Conservation (phyloP, 1,139 yeast genomes). For the Candida sojae region DNA sequence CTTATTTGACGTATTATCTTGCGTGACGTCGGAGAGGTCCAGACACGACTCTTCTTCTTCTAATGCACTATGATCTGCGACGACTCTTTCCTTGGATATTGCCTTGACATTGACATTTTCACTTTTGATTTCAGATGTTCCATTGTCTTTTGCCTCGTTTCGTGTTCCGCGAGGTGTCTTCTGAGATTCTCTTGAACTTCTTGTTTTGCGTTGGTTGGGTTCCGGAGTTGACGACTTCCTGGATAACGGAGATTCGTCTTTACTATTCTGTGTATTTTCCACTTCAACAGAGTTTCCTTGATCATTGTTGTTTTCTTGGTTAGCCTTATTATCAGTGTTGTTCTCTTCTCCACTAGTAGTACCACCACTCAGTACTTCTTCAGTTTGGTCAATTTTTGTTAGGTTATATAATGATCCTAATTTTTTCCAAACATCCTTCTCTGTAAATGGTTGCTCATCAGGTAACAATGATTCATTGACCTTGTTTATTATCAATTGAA, state of each 20-base stretch:
- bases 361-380: constrained; percentile 21
- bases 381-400: constrained; percentile 55
- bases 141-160: constrained; percentile 12
- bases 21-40: too few relatives aligned
- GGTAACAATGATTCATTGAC: constrained; percentile 39
- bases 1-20: too few relatives aligned
- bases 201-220: constrained; percentile 6
- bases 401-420: constrained; percentile 56
- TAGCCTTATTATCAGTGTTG: neutral
- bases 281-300: constrained; percentile 11
- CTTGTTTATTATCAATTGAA: constrained; percentile 54
- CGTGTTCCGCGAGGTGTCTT: constrained; percentile 4
- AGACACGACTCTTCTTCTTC: too few relatives aligned
- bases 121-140: constrained; percentile 1
- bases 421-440: constrained; percentile 60
- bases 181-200: constrained; percentile 6
- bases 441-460: constrained; percentile 27
- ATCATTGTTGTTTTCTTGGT: constrained; percentile 35
- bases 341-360: constrained; percentile 7
- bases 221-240: constrained; percentile 6
- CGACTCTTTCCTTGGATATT: neutral
- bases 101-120: constrained; percentile 11
- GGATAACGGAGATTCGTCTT: constrained; percentile 7
- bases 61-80: constrained; percentile 2
- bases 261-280: constrained; percentile 7